These are phyloP conservation scores for Trametes cinnabarina DNA, from an alignment of 768 basidiomycete genomes.

Conservation along the genomic window DNA sequence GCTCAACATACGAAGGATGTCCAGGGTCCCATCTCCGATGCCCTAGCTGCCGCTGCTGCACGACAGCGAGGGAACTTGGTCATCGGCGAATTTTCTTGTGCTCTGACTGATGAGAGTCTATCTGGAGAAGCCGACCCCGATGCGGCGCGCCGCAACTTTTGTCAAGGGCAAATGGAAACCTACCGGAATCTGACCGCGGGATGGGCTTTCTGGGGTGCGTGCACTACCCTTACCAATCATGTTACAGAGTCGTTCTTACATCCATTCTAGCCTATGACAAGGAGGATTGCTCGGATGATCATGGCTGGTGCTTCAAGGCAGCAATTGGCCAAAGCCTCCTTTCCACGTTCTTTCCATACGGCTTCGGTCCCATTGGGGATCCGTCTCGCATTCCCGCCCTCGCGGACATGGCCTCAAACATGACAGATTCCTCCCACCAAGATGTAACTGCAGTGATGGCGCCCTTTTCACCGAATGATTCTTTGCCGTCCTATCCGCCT, in stretches of 20 bases:
- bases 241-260: neutral
- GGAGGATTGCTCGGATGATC: constrained; percentile 56
- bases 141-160: constrained; percentile 49
- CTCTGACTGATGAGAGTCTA: constrained; percentile 48
- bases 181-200: constrained; percentile 58
- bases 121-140: constrained; percentile 44
- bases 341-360: constrained; percentile 54
- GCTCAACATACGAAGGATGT: constrained; percentile 43
- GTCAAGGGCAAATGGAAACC: constrained; percentile 54
- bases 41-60: constrained; percentile 30
- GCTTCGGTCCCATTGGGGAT: constrained; percentile 26
- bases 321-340: constrained; percentile 60
- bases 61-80: constrained; percentile 43
- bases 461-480: neutral
- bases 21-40: constrained; percentile 23
- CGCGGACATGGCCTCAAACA: constrained; percentile 20
- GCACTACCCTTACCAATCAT: neutral
- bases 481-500: neutral
- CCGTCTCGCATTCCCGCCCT: constrained; percentile 25
- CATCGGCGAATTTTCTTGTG: constrained; percentile 53
- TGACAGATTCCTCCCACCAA: constrained; percentile 16
- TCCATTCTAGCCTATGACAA: constrained; percentile 60
- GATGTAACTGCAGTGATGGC: constrained; percentile 5
- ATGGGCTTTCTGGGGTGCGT: constrained; percentile 70
- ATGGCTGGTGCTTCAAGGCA: constrained; percentile 68